Evolutionary conservation across 2,329 filamentous ascomycete species (phyloP), one percentile per base, ranked within the genome.

Genomic region (Chaetomium globosum): DNA sequence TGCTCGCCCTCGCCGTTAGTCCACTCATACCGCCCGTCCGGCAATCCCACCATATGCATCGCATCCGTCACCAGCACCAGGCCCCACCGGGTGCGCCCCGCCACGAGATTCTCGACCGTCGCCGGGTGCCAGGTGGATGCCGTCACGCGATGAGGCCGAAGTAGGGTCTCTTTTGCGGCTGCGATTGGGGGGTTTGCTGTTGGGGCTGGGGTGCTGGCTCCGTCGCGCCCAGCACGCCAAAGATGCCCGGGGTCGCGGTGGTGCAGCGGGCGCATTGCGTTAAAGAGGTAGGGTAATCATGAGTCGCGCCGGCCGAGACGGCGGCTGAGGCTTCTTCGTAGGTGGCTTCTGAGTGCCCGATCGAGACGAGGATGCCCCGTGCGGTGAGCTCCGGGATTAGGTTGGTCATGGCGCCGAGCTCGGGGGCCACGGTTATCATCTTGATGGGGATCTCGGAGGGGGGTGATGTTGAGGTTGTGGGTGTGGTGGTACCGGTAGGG

Each of bases 201-300:
- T 21, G 55, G 3, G 8, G 23, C 3, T 51, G 30, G 2, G 21
- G 23, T 9, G 36, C 16, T 21, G 23, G 28, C 36, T 89, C 84
- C 9, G 84, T 84, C 67, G 85, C 85, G 66, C 93, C 92, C 16
- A 97, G 80, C 0, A 96, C 86, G 31, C 93, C 93, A 75, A 96
- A 96, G 71, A 97, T 87, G 46, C 93, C 93, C 0, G 93, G 93
- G 93, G 77, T 97, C 93, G 65, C 93, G 89, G 81, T 97, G 92
- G 76, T 95, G 91, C 59, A 96, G 86, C 16, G 92, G 92, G 0
- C 88, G 85, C 93, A 97, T 97, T 30, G 93, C 93, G 75, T 97
- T 97, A 85, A 96, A 97, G 1, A 97, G 83, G 74, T 97, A n/a
- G 93, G 0, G 93, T 97, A 70, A 97, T 90, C 91, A 96, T 96